These are phyloP conservation scores for Rehmannia glutinosa DNA, from an alignment of 257 asterid genomes.

Conservation along the genomic window DNA sequence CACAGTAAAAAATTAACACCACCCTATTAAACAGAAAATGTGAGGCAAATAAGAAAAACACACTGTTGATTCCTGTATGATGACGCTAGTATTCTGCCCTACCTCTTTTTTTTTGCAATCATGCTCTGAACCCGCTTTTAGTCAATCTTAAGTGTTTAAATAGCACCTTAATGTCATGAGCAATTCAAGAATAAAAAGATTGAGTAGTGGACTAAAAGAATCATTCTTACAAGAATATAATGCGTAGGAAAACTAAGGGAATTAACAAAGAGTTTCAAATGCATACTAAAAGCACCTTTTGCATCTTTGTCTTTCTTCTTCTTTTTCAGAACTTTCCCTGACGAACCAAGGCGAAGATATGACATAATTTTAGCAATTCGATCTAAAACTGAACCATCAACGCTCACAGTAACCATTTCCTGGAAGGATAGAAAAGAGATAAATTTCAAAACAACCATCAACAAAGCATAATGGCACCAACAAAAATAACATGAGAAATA, in stretches of 20 bases:
- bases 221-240: neutral
- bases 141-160: neutral
- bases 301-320: constrained; percentile 90
- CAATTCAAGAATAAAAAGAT: constrained; percentile 5
- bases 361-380: constrained; percentile 96
- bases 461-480: neutral
- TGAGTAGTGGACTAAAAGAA: constrained; percentile 6
- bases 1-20: neutral
- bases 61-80: neutral
- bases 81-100: neutral
- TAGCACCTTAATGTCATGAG: neutral
- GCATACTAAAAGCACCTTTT: constrained; percentile 50
- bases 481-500: constrained; percentile 1
- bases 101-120: neutral
- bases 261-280: neutral
- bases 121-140: neutral
- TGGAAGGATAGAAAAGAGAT: constrained; percentile 25
- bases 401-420: constrained; percentile 98
- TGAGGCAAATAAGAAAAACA: constrained; percentile 5
- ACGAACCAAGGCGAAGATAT: constrained; percentile 98
- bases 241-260: constrained; percentile 4
- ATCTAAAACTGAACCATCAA: constrained; percentile 95
- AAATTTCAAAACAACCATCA: constrained; percentile 15
- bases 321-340: constrained; percentile 97
- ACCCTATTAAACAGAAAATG: neutral